These are phyloP conservation scores for Fusarium lateritium DNA, from an alignment of 2,329 filamentous ascomycete species.

Conservation along the genomic window DNA sequence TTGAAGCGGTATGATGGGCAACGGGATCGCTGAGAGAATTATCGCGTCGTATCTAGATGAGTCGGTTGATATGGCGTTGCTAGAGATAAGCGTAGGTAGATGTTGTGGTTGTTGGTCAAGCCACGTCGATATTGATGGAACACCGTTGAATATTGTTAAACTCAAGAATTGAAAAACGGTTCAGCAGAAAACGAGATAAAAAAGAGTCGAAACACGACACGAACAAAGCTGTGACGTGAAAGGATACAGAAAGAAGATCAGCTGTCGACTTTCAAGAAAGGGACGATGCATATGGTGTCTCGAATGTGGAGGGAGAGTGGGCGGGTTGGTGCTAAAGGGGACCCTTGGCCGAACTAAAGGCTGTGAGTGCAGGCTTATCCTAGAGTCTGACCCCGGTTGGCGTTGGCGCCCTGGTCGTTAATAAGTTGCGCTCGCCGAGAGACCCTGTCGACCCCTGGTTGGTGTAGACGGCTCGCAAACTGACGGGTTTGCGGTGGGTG, in stretches of 20 bases:
- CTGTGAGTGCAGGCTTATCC: conserved; percentile 40
- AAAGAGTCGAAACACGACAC: conserved; percentile 36
- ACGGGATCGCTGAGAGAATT: conserved; percentile 5
- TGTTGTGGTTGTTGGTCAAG: background rate
- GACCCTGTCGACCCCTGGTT: conserved; percentile 39
- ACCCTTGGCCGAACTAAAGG: conserved; percentile 41
- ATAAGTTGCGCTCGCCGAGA: conserved; percentile 28
- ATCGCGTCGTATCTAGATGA: conserved; percentile 20
- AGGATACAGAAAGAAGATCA: conserved; percentile 45
- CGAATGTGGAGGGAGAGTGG: conserved; percentile 50
- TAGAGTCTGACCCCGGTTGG: conserved; percentile 28
- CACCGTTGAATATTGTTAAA: conserved; percentile 1
- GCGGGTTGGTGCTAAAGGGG: conserved; percentile 46
- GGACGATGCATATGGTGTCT: conserved; percentile 54
- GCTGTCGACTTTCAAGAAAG: conserved; percentile 42
- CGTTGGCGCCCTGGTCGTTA: conserved; percentile 39
- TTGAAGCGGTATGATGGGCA: background rate
- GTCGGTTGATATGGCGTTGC: conserved; percentile 8
- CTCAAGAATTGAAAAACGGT: background rate
- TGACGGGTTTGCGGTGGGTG: conserved; percentile 47
- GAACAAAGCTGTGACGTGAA: conserved; percentile 42
- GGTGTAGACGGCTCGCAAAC: conserved; percentile 35
- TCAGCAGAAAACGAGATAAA: conserved; percentile 8
- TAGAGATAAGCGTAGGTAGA: conserved; percentile 4
- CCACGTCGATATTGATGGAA: conserved; percentile 4